Percentiles rank a stretch among this genome's conserved stretches.
Evolutionary conservation across 192 early-diverging fungal genomes (phyloP).

Genomic region (Entomortierella parvispora): DNA sequence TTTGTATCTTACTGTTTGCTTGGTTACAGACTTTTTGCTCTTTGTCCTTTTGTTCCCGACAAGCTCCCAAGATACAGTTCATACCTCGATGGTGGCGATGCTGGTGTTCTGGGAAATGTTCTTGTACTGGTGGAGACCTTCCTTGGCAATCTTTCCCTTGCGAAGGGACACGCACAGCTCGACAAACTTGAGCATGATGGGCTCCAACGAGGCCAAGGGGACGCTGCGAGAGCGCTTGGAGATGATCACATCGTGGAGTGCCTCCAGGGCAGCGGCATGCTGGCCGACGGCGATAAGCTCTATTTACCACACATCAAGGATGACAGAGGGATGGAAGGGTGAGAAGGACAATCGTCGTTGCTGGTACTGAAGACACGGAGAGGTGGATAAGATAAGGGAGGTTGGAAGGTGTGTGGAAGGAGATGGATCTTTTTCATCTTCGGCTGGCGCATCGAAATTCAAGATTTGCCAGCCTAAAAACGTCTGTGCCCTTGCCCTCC

Average conservation of each 20-base stretch:
- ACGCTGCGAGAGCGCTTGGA: conserved; percentile 88
- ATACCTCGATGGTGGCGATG: conserved; percentile 87
- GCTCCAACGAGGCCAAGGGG: conserved; percentile 84
- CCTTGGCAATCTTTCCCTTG: conserved; percentile 92
- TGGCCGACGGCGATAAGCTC: conserved; percentile 89
- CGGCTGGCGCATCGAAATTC: no score
- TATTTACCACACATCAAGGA: conserved; percentile 26
- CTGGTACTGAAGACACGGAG: no score
- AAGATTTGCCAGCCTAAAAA: no score
- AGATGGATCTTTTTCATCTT: background rate
- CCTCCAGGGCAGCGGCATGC: conserved; percentile 81
- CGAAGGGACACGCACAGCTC: conserved; percentile 89
- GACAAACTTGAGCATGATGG: conserved; percentile 93
- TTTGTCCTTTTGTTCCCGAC: background rate
- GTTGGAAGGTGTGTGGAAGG: background rate
- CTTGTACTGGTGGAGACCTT: conserved; percentile 97
- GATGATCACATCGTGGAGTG: conserved; percentile 93
- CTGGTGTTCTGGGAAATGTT: conserved; percentile 97
- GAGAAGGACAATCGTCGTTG: background rate
- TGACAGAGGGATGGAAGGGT: background rate
- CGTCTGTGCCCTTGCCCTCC: background rate
- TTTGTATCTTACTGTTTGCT: no score
- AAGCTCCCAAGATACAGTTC: background rate
- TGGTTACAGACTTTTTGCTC: background rate
- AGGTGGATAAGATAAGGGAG: no score